A percentile compares a stretch with the other conserved stretches of the same genome.
These are phyloP conservation scores for Plasmopara muralis DNA, from an alignment of 352 stramenopile genomes.

Conservation along the genomic window DNA sequence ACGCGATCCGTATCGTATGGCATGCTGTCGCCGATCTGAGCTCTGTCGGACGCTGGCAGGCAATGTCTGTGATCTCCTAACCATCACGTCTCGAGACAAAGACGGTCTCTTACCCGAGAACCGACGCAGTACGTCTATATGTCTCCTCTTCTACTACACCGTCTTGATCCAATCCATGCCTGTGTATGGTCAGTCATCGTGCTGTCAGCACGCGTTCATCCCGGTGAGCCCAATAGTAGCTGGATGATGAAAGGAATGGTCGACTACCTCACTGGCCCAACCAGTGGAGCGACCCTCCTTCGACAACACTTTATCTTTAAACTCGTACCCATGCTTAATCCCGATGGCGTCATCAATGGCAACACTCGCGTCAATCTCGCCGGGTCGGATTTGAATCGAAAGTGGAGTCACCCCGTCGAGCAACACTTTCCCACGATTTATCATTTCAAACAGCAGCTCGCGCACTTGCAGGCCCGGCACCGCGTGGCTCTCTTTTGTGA, in stretches of 20 bases:
- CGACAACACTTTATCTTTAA: conserved; percentile 85
- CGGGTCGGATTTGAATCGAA: conserved; percentile 77
- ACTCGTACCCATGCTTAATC: conserved; percentile 90
- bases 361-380: conserved; percentile 87
- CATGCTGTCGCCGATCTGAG: conserved; percentile 48
- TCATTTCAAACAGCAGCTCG: conserved; percentile 68
- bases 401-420: conserved; percentile 69
- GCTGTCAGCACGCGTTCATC: conserved; percentile 84
- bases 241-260: conserved; percentile 93
- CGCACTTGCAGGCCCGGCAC: conserved; percentile 44
- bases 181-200: conserved; percentile 51
- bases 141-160: neutral
- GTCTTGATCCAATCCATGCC: neutral
- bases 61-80: conserved; percentile 83
- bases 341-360: conserved; percentile 88
- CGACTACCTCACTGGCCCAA: conserved; percentile 77
- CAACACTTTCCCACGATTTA: conserved; percentile 78
- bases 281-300: conserved; percentile 52
- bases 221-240: conserved; percentile 82
- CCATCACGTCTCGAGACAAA: conserved; percentile 66
- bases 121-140: conserved; percentile 31
- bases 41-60: conserved; percentile 83
- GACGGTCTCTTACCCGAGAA: conserved; percentile 40
- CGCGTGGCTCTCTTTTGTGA: conserved; percentile 80
- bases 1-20: conserved; percentile 33